Base-by-base conservation (phyloP, 768 basidiomycete species). In the Peribolospora baueri region DNA sequence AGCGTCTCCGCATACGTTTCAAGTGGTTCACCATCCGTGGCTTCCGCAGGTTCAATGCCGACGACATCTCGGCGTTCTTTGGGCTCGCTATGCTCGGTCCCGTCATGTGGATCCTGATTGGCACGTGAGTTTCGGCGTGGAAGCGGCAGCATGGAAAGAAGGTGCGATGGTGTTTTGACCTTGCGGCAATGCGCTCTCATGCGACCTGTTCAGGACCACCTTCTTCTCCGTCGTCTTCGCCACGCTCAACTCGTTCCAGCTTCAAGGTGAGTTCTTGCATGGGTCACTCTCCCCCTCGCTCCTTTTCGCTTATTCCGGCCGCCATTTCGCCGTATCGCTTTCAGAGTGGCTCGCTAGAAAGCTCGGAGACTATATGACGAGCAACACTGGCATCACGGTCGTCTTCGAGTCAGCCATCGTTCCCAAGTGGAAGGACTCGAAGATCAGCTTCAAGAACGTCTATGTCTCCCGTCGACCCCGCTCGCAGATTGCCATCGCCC, bases 391-490 rank as follows among this genome's bases (percentile, higher is more conserved):
- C 2, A 79, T 91, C 46, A 88, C 80, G 10, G 80, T 98, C 61
- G 83, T 91, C 53, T 95, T 95, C 66, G 93, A 98, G 68, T 87
- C 84, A 4, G 93, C 93, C 40, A 90, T 97, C 61, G 90, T 97
- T 7, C 91, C 93, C 3, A 88, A 86, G 66, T 93, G 90, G 87
- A 84, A 86, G 59, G 85, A 90, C 62, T 90, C 87, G 7, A 80
- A 82, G 10, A 81, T 98, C 54, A 88, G 88, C 0, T 91, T 98
- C 75, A 86, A 86, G 66, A 93, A 95, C 61, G 90, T 97, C 48
- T 97, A 84, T 62, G 73, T 98, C 49, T 90, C 87, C 36, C 79
- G 86, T 7, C 75, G 86, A 5, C 82, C 84, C 3, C 58, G 62
- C 40, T 46, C 58, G 42, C 14, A 61, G 61, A 56, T 62, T 42